These are phyloP conservation scores for Penicillium turbatum DNA, from an alignment of 495 filamentous ascomycete genomes.

Conservation along the genomic window DNA sequence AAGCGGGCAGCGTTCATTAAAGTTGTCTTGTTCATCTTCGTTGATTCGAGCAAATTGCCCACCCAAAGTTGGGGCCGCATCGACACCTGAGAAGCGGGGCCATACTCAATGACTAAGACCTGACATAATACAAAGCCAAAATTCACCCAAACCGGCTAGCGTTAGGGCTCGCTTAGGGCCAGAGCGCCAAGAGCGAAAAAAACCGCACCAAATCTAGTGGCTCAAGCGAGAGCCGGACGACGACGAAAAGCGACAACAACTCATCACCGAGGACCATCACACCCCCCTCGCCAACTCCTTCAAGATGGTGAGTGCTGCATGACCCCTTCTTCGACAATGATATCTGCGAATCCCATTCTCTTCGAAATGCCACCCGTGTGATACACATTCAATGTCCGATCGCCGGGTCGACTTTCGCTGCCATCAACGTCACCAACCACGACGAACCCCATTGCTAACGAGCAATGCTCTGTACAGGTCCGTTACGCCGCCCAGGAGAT, in stretches of 20 bases:
- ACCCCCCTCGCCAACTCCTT: slow-evolving; percentile 45
- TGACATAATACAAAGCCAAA: slow-evolving; percentile 4
- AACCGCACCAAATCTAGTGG: slow-evolving; percentile 39
- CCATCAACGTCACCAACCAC: slow-evolving; percentile 5
- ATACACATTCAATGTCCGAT: slow-evolving; percentile 8
- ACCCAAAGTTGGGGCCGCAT: background rate
- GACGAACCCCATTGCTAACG: slow-evolving; percentile 27
- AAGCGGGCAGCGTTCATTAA: no score
- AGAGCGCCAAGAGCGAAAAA: slow-evolving; percentile 43
- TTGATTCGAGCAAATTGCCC: background rate
- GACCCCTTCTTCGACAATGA: slow-evolving; percentile 14
- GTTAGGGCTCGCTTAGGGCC: slow-evolving; percentile 49
- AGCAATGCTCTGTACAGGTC: slow-evolving; percentile 57
- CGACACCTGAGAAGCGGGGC: background rate
- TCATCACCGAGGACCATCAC: slow-evolving; percentile 47
- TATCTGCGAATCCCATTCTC: slow-evolving; percentile 8
- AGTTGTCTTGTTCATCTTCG: background rate
- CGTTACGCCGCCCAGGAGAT: slow-evolving; percentile 95
- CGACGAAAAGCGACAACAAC: slow-evolving; percentile 46
- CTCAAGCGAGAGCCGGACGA: slow-evolving; percentile 37
- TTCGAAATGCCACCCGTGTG: slow-evolving; percentile 8
- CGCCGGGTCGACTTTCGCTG: slow-evolving; percentile 7
- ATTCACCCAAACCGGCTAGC: slow-evolving; percentile 26
- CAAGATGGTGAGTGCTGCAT: slow-evolving; percentile 52
- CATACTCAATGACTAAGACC: background rate